These are phyloP conservation scores for Viridothelium virens DNA, from an alignment of 495 filamentous ascomycete genomes.

Conservation along the genomic window DNA sequence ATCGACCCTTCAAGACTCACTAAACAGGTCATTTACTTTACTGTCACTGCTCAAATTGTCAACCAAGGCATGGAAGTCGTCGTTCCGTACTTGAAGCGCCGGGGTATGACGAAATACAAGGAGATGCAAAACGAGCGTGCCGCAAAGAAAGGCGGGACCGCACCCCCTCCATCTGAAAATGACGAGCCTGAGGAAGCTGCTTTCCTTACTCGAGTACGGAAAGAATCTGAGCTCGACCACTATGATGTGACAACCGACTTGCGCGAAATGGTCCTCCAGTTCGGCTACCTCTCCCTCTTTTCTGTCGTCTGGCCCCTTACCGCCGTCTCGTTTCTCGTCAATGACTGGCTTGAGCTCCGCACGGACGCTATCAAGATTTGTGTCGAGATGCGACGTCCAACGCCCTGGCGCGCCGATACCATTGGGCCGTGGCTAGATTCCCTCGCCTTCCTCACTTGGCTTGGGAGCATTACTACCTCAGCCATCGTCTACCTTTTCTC, in stretches of 20 bases:
- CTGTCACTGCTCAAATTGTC: conserved; percentile 89
- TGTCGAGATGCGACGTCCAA: conserved; percentile 77
- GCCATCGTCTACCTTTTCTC: conserved; percentile 85
- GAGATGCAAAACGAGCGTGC: conserved; percentile 54
- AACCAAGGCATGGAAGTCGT: conserved; percentile 79
- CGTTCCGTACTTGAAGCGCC: conserved; percentile 76
- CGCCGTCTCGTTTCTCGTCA: conserved; percentile 78
- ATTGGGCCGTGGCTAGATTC: conserved; percentile 93
- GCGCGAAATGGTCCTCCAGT: conserved; percentile 89
- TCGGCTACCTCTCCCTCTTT: conserved; percentile 87
- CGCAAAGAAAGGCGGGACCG: conserved; percentile 39
- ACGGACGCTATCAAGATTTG: conserved; percentile 94
- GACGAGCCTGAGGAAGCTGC: conserved; percentile 66
- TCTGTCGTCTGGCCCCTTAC: conserved; percentile 89
- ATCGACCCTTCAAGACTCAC: conserved; percentile 79
- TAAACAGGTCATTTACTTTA: conserved; percentile 95
- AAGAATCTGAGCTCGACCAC: conserved; percentile 73
- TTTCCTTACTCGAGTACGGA: conserved; percentile 72
- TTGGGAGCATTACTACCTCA: conserved; percentile 76
- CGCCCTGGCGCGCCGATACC: conserved; percentile 77
- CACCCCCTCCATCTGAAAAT: conserved; percentile 32
- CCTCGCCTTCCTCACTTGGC: conserved; percentile 82
- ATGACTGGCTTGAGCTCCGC: conserved; percentile 94
- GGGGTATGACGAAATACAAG: conserved; percentile 64
- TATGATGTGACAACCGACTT: conserved; percentile 88